Conservation (phyloP, 2,329 filamentous ascomycete genomes). For the Monilinia laxa region DNA sequence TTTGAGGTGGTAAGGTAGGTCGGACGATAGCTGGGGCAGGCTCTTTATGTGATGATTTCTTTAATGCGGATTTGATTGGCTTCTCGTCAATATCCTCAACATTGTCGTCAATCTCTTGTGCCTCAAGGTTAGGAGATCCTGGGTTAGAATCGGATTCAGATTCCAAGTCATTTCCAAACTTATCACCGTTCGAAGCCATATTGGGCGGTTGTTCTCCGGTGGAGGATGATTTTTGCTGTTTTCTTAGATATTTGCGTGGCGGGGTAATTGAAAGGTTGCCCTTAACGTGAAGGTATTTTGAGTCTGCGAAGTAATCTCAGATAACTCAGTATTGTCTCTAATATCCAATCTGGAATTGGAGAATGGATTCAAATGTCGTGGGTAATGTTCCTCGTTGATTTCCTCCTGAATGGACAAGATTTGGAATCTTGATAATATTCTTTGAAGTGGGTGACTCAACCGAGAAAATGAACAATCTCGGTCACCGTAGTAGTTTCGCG, state of each 20-base stretch:
- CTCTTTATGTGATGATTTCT: conserved; percentile 64
- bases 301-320: neutral
- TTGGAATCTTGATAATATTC: conserved; percentile 22
- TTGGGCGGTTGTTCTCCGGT: conserved; percentile 31
- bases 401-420: conserved; percentile 10
- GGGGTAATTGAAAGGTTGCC: conserved; percentile 22
- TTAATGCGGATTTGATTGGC: conserved; percentile 80
- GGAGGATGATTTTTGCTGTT: conserved; percentile 18
- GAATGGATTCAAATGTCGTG: conserved; percentile 11
- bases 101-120: conserved; percentile 57
- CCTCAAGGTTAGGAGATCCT: conserved; percentile 54
- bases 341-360: conserved; percentile 5
- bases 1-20: conserved; percentile 80
- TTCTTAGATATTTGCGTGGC: conserved; percentile 24
- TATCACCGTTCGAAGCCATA: conserved; percentile 53
- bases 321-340: conserved; percentile 5
- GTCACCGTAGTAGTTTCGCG: conserved; percentile 14
- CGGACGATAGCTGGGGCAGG: conserved; percentile 58
- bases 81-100: conserved; percentile 59
- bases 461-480: conserved; percentile 20
- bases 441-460: conserved; percentile 26
- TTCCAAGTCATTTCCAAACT: conserved; percentile 70
- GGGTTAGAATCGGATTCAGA: conserved; percentile 59
- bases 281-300: conserved; percentile 12
- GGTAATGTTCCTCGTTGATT: conserved; percentile 12